A percentile compares a stretch with the other conserved stretches of the same genome.
phyloP scores from a whole-genome alignment of 257 asterid genomes.

The Capsicum rhomboideum region DNA sequence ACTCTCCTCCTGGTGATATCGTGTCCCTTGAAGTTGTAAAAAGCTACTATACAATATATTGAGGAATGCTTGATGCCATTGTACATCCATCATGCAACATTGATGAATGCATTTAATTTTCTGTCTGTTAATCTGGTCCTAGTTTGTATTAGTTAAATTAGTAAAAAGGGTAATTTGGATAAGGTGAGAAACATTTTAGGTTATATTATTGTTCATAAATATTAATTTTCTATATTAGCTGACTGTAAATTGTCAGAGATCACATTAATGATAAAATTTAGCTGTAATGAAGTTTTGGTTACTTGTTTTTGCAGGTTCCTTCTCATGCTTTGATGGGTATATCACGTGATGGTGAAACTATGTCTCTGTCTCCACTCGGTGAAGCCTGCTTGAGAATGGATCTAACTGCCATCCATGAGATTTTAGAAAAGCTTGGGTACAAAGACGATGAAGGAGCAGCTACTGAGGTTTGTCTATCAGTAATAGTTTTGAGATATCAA shows the following conservation, averaged over 20 bases:
- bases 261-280: neutral
- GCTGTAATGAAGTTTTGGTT: neutral
- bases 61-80: neutral
- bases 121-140: neutral
- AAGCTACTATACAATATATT: neutral
- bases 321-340: conserved; percentile 74
- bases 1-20: neutral
- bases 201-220: neutral
- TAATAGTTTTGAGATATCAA: neutral
- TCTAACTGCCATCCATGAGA: conserved; percentile 78
- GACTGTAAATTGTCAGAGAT: neutral
- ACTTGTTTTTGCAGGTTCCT: conserved; percentile 49
- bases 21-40: neutral
- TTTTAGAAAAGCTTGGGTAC: conserved; percentile 70
- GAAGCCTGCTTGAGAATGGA: conserved; percentile 96
- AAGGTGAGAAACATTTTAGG: neutral
- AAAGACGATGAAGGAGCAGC: conserved; percentile 91
- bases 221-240: neutral
- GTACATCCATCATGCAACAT: neutral
- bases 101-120: neutral
- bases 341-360: conserved; percentile 40
- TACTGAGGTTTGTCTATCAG: conserved; percentile 50
- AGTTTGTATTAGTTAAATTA: neutral
- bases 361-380: conserved; percentile 68
- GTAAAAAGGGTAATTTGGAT: neutral